Evolutionary conservation across 257 asterid genomes (phyloP).

Genomic region (Salvia miltiorrhiza): DNA sequence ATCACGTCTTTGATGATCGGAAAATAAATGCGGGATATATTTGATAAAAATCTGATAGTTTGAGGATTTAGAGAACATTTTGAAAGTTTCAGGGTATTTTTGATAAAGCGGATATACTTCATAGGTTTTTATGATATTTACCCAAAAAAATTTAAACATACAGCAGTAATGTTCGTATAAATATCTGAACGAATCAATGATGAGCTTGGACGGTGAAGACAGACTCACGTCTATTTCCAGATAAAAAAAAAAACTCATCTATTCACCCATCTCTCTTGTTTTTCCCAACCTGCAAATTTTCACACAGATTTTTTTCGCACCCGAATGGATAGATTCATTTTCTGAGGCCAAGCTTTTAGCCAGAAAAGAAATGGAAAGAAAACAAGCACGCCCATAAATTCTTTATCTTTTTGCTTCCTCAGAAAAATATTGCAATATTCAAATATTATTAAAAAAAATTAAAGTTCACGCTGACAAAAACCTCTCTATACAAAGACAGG

Average conservation of each 20-base stretch:
- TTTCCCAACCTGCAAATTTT: background rate
- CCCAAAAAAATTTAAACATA: too few relatives aligned
- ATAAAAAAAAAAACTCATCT: background rate
- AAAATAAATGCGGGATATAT: too few relatives aligned
- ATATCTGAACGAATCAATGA: too few relatives aligned
- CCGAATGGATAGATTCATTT: slow-evolving; percentile 23
- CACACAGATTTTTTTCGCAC: background rate
- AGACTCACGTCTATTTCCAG: background rate
- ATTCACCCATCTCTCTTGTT: background rate
- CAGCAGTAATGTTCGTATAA: too few relatives aligned
- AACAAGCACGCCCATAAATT: slow-evolving; percentile 31
- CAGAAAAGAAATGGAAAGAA: slow-evolving; percentile 18
- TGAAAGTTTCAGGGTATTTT: too few relatives aligned
- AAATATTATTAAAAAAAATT: background rate
- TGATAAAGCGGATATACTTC: too few relatives aligned
- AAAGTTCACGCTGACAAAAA: background rate
- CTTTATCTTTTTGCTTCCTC: slow-evolving; percentile 15
- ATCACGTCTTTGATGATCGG: too few relatives aligned
- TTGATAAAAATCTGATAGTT: too few relatives aligned
- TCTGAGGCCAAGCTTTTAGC: slow-evolving; percentile 32
- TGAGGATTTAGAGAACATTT: too few relatives aligned
- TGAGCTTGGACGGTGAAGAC: background rate
- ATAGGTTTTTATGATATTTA: too few relatives aligned
- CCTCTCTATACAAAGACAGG: slow-evolving; percentile 28
- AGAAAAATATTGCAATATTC: background rate